Conservation (phyloP, 768 basidiomycete genomes). For the Peribolospora kevripleyi region DNA sequence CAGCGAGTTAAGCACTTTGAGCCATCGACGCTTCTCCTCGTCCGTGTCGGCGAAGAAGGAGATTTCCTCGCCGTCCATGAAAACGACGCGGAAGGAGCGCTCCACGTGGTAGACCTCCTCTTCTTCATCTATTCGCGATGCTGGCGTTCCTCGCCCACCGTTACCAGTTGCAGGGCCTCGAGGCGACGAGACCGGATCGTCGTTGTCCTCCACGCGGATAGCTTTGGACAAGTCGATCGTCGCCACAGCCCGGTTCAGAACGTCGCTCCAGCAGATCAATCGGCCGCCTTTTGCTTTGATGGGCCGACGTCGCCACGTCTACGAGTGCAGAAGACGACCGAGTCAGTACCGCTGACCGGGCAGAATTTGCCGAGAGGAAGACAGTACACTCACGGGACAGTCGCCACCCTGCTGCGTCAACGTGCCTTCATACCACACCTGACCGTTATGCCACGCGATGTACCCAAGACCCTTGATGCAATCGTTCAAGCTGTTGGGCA, state of each 20-base stretch:
- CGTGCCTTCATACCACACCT: slow-evolving; percentile 75
- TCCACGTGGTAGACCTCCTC: slow-evolving; percentile 5
- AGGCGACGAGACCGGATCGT: background rate
- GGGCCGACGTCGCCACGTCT: slow-evolving; percentile 13
- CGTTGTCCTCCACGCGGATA: slow-evolving; percentile 9
- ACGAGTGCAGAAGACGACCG: background rate
- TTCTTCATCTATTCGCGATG: background rate
- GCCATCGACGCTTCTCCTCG: slow-evolving; percentile 64
- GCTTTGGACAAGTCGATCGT: slow-evolving; percentile 13
- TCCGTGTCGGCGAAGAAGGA: slow-evolving; percentile 77
- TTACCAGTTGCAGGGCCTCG: background rate
- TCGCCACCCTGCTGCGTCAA: slow-evolving; percentile 86
- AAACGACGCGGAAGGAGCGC: slow-evolving; percentile 43
- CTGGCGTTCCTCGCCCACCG: background rate
- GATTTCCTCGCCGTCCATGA: slow-evolving; percentile 53
- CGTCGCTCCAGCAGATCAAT: slow-evolving; percentile 8
- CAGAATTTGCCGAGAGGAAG: background rate
- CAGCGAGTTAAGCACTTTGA: background rate
- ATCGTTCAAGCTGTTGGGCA: slow-evolving; percentile 83
- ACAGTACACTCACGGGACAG: slow-evolving; percentile 41
- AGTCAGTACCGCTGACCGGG: no score
- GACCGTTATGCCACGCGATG: slow-evolving; percentile 68
- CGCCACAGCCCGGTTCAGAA: slow-evolving; percentile 9
- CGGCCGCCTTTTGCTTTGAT: slow-evolving; percentile 6
- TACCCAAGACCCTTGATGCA: slow-evolving; percentile 67